phyloP scores from a whole-genome alignment of 2,329 filamentous ascomycete species.

The Fusarium haematococcum region DNA sequence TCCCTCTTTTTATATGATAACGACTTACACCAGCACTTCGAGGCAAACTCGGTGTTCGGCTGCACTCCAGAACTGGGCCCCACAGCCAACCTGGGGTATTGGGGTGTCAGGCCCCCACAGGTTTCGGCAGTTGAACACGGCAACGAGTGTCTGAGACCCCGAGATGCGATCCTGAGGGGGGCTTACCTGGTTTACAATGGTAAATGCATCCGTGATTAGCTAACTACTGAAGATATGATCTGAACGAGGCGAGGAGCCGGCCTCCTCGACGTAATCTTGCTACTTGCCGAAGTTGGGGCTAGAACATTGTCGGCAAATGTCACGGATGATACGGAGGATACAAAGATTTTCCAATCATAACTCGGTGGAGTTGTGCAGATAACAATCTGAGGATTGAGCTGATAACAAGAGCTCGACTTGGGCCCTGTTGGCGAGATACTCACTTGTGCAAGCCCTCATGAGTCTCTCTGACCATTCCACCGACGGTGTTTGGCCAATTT shows the following conservation, averaged over 20 bases:
- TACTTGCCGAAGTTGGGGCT: constrained; percentile 27
- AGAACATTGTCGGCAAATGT: constrained; percentile 31
- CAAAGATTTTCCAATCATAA: not conserved
- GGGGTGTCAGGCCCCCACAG: constrained; percentile 18
- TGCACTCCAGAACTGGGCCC: constrained; percentile 23
- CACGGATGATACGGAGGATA: constrained; percentile 21
- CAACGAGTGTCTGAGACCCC: not conserved
- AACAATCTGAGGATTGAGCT: not conserved
- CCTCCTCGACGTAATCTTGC: constrained; percentile 23
- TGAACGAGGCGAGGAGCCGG: constrained; percentile 25
- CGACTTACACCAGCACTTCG: constrained; percentile 21
- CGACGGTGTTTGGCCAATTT: not conserved
- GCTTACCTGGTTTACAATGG: rapidly evolving
- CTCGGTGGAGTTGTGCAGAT: not conserved
- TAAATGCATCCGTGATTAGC: constrained; percentile 8
- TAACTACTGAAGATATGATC: rapidly evolving
- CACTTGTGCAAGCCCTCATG: not conserved
- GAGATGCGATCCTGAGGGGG: constrained; percentile 1
- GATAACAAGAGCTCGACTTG: too few species aligned
- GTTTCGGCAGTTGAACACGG: constrained; percentile 33
- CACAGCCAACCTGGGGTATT: constrained; percentile 30
- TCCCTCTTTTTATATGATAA: constrained; percentile 30
- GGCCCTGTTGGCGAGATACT: not conserved
- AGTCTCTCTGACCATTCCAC: not conserved
- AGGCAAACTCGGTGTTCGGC: constrained; percentile 20